A percentile compares a stretch with the other conserved stretches of the same genome.
Evolutionary conservation across 1,139 yeast species (phyloP).

Genomic region (Yamadazyma oceani): DNA sequence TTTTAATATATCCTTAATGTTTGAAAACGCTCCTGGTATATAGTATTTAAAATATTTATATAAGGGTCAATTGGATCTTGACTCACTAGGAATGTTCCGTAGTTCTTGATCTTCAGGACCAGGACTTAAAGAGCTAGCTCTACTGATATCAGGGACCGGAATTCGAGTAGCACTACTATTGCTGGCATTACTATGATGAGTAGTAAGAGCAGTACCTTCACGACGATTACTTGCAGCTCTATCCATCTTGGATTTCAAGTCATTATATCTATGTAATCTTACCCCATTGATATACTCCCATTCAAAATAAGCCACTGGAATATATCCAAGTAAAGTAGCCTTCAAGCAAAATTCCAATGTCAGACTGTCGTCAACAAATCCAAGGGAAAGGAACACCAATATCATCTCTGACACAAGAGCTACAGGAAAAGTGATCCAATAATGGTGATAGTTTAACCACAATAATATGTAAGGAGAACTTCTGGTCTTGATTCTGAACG

Average conservation of each 20-base stretch:
- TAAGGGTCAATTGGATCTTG: conserved; percentile 2
- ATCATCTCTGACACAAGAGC: conserved; percentile 51
- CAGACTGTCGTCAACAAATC: conserved; percentile 38
- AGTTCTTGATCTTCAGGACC: conserved; percentile 13
- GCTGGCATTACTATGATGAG: conserved; percentile 2
- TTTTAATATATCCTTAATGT: conserved; percentile 2
- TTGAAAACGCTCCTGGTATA: no score
- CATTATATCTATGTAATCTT: conserved; percentile 23
- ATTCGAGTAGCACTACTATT: not conserved
- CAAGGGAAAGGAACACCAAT: conserved; percentile 51
- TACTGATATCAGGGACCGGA: conserved; percentile 1
- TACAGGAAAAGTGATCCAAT: conserved; percentile 46
- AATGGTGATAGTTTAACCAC: conserved; percentile 41
- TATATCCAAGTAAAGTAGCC: conserved; percentile 29
- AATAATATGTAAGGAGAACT: conserved; percentile 35
- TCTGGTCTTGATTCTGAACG: conserved; percentile 44
- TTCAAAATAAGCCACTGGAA: conserved; percentile 38
- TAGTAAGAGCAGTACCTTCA: not conserved
- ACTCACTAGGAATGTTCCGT: conserved; percentile 9
- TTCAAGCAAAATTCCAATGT: conserved; percentile 28
- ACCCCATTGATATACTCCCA: conserved; percentile 33
- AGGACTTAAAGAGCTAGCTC: conserved; percentile 10
- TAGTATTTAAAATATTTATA: not conserved
- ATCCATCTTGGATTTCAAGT: conserved; percentile 13
- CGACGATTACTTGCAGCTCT: conserved; percentile 2